phyloP scores from a whole-genome alignment of 2,329 filamentous ascomycete species.

The Chrysosporium keratinophilum region DNA sequence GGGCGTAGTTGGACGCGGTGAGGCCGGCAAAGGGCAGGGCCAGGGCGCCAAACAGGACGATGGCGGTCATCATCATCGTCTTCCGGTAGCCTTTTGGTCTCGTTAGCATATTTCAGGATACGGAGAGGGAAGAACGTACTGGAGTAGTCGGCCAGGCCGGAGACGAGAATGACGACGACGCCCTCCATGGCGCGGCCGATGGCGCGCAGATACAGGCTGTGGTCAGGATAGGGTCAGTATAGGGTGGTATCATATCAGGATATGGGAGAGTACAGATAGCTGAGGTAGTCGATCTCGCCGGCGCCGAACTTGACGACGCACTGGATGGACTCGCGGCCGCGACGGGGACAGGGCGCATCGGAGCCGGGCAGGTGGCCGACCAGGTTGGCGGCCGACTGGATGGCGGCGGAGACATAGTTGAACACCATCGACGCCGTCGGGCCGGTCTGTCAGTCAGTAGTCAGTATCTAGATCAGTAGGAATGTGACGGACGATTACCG shows the following conservation, averaged over 20 bases:
- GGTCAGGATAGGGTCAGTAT: too few species aligned
- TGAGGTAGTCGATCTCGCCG: slow-evolving; percentile 7
- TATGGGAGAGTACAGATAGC: not conserved
- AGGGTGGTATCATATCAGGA: not conserved
- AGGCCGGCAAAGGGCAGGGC: slow-evolving; percentile 5
- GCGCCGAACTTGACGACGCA: slow-evolving; percentile 4
- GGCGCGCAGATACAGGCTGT: slow-evolving; percentile 4
- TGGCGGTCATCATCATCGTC: slow-evolving; percentile 5
- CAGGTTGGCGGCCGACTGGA: slow-evolving; percentile 7
- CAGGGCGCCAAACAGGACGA: slow-evolving; percentile 3
- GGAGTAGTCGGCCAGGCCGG: slow-evolving; percentile 7
- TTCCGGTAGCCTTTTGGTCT: slow-evolving; percentile 1
- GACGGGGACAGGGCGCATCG: slow-evolving; percentile 1
- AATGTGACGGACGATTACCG: not conserved
- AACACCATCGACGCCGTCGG: slow-evolving; percentile 7
- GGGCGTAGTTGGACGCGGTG: not conserved
- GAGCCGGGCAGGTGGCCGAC: slow-evolving; percentile 5
- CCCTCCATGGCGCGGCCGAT: slow-evolving; percentile 8
- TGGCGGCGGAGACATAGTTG: slow-evolving; percentile 9
- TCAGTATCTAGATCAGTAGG: too few species aligned
- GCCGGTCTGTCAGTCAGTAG: not conserved
- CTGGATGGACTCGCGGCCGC: not conserved
- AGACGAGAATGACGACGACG: not conserved
- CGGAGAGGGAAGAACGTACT: not conserved
- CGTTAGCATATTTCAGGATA: not conserved